These are phyloP conservation scores for Talaromyces piceae DNA, from an alignment of 2,329 filamentous ascomycete species.

Conservation along the genomic window DNA sequence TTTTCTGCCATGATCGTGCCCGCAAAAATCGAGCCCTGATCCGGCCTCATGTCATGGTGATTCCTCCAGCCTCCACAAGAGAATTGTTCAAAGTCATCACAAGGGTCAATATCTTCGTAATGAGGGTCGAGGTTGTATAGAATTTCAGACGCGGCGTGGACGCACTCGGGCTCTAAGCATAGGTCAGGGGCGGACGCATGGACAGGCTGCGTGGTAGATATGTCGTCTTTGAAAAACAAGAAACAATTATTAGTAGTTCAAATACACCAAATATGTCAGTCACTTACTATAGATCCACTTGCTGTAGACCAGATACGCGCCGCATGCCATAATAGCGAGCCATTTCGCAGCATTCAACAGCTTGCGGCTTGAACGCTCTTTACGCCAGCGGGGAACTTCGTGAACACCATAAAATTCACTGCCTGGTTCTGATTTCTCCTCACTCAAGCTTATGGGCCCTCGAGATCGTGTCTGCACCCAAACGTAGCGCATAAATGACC, in stretches of 20 bases:
- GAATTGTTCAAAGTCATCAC: slow-evolving; percentile 60
- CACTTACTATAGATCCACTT: neutral
- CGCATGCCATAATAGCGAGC: slow-evolving; percentile 1
- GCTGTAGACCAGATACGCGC: neutral
- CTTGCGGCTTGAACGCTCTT: neutral
- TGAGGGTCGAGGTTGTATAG: slow-evolving; percentile 56
- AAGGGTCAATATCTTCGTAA: slow-evolving; percentile 58
- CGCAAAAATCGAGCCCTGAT: slow-evolving; percentile 55
- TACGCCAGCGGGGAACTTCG: neutral
- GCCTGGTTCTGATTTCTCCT: neutral
- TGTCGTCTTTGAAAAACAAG: neutral
- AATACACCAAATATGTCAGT: neutral
- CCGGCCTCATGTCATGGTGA: slow-evolving; percentile 57
- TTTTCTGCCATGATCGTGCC: slow-evolving; percentile 56
- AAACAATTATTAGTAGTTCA: neutral
- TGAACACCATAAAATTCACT: neutral
- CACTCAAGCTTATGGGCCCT: neutral
- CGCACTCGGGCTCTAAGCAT: slow-evolving; percentile 43
- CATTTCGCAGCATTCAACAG: slow-evolving; percentile 3
- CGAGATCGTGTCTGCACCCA: neutral
- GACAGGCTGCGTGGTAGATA: neutral
- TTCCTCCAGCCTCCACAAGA: slow-evolving; percentile 62
- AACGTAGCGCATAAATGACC: neutral
- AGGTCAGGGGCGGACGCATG: neutral
- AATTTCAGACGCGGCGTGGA: slow-evolving; percentile 56